These are phyloP conservation scores for Chrysosporium keratinophilum DNA, from an alignment of 2,329 filamentous ascomycete genomes.

Conservation along the genomic window DNA sequence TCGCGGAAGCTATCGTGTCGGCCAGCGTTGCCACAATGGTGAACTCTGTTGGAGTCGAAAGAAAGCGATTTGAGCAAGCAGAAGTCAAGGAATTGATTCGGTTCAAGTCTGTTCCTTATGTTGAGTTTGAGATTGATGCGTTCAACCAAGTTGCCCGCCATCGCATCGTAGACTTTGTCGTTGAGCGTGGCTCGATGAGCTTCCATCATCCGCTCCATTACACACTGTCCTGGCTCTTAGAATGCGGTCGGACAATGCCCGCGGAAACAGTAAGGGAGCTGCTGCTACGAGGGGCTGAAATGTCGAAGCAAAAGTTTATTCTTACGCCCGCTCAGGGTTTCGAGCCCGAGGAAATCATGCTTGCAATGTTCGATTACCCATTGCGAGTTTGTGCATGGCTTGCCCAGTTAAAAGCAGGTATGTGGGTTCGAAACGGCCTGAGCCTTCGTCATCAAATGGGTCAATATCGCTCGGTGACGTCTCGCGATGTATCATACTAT, in stretches of 20 bases:
- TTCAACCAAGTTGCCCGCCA: constrained; percentile 43
- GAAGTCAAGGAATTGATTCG: constrained; percentile 79
- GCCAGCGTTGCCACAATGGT: constrained; percentile 76
- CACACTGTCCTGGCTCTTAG: constrained; percentile 88
- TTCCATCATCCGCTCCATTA: constrained; percentile 97
- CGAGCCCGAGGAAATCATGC: constrained; percentile 64
- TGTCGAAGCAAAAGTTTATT: constrained; percentile 42
- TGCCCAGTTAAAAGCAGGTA: constrained; percentile 93
- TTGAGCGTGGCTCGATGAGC: constrained; percentile 84
- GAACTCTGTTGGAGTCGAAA: constrained; percentile 81
- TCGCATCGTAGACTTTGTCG: constrained; percentile 71
- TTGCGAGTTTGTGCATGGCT: constrained; percentile 91
- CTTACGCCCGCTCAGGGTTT: constrained; percentile 41
- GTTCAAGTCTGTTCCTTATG: constrained; percentile 68
- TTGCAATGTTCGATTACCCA: constrained; percentile 85
- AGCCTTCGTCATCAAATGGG: constrained; percentile 90
- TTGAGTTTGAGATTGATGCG: constrained; percentile 59
- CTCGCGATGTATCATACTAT: constrained; percentile 86
- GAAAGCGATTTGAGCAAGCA: constrained; percentile 68
- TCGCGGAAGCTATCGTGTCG: constrained; percentile 57
- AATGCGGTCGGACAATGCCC: constrained; percentile 69
- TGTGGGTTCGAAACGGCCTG: constrained; percentile 98
- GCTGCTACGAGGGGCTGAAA: constrained; percentile 59
- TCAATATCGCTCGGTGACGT: constrained; percentile 79
- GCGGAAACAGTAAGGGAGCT: constrained; percentile 56